Evolutionary conservation across 331 rosid species (phyloP), one percentile per base, ranked within the genome.

Genomic region (Rosa hybrid): DNA sequence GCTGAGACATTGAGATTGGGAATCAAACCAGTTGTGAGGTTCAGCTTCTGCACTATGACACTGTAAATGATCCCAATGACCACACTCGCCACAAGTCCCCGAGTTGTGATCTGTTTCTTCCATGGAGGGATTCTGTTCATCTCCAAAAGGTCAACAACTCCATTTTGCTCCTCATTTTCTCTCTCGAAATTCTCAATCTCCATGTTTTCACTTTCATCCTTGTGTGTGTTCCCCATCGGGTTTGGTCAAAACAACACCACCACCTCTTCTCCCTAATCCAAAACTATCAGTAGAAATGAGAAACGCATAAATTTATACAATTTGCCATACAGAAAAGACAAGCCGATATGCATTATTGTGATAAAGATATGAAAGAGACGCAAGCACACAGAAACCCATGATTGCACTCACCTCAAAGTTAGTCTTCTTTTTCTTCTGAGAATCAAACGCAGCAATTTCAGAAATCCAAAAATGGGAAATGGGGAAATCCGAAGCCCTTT

Each of bases 1-100:
- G 97, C 99, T 7, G 98, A 96, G 77, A 96, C 98, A 81, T 96
- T 96, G 77, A 96, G 94, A 81, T 93, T 96, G 11, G 99, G 99
- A 25, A 96, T 97, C 78, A 96, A 71, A 4, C 99, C 99, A 53
- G 98, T 93, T 21, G 99, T 96, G 76, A 96, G 99, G 83, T 90
- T 93, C 41, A 96, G 85, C 89, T 96, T 96, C 92, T 80, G 94
- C 76, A 88, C 99, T 49, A 96, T 90, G 75, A 92, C 89, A 79
- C 98, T 96, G 77, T 96, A 96, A 46, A 93, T 84, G n/a, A 77
- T 54, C 30, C 98, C 98, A 80, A 96, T 91, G 8, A 82, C 49
- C 12, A 88, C 10, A 73, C 99, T 96, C 4, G 97, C 91, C 9
- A 90, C 18, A 1, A 96, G 79, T 45, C 98, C 99, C 56, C 99